phyloP scores from a whole-genome alignment of 257 asterid genomes.

The Schizonepeta tenuifolia region DNA sequence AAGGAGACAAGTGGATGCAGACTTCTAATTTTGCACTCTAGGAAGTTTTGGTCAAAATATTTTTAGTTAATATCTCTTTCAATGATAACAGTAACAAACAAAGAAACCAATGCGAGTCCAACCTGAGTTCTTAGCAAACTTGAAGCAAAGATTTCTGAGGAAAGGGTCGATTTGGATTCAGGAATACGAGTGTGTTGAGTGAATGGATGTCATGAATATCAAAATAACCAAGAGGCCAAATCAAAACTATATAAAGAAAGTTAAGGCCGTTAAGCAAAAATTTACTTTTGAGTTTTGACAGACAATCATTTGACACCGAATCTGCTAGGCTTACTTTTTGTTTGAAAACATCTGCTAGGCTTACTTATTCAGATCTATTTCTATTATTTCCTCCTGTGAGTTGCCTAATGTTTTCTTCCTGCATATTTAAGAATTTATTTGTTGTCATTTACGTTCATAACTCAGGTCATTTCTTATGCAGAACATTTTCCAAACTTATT shows the following conservation, averaged over 20 bases:
- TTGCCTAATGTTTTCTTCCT: neutral
- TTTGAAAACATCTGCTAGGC: neutral
- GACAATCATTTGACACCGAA: constrained; percentile 5
- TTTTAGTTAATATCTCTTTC: neutral
- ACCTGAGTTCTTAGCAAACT: neutral
- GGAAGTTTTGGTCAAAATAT: neutral
- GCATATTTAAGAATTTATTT: neutral
- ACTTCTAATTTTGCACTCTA: neutral
- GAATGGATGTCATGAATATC: constrained; percentile 3
- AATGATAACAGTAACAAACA: neutral
- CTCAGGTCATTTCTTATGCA: constrained; percentile 1
- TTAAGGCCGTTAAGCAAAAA: neutral
- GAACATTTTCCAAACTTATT: neutral
- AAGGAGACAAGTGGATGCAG: neutral
- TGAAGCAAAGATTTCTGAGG: neutral
- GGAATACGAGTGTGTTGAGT: neutral
- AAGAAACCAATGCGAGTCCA: neutral
- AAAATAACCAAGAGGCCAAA: neutral
- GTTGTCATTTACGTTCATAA: constrained; percentile 8
- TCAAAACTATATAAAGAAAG: neutral
- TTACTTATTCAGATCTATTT: constrained; percentile 5
- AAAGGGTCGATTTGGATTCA: neutral
- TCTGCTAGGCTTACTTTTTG: constrained; percentile 6
- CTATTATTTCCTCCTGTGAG: constrained; percentile 1
- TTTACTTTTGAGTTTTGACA: too few relatives aligned